phyloP scores from a whole-genome alignment of 208 protist species.

The Crithidia fasciculata region DNA sequence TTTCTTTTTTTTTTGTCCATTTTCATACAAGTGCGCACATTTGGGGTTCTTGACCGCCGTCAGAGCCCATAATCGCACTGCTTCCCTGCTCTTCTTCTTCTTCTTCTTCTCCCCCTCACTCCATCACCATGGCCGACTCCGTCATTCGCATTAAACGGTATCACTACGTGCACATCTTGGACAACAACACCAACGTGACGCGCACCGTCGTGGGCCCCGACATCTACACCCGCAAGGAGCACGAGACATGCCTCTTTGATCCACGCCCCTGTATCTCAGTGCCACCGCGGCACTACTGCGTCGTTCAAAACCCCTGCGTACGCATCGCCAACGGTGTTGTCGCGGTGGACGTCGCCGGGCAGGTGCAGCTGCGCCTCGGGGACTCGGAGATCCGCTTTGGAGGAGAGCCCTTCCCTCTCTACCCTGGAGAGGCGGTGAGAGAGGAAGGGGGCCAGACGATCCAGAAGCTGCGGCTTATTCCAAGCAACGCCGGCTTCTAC shows the following conservation, averaged over 20 bases:
- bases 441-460: conserved; percentile 39
- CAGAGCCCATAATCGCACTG: no score
- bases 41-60: no score
- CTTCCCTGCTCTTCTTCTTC: conserved; percentile 5
- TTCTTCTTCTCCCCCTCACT: conserved; percentile 11
- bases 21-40: no score
- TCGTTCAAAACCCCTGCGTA: conserved; percentile 73
- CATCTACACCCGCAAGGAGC: conserved; percentile 92
- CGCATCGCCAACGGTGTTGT: conserved; percentile 42
- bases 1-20: no score
- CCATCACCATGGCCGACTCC: conserved; percentile 33
- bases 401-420: conserved; percentile 93
- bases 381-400: conserved; percentile 92
- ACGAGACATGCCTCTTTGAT: conserved; percentile 92
- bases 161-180: conserved; percentile 94
- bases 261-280: conserved; percentile 78
- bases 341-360: conserved; percentile 61
- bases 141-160: conserved; percentile 92
- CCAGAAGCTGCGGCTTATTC: conserved; percentile 78
- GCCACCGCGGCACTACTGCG: conserved; percentile 72
- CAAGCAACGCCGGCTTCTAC: conserved; percentile 81
- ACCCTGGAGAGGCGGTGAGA: conserved; percentile 87
- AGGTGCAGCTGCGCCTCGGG: conserved; percentile 89
- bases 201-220: conserved; percentile 85
- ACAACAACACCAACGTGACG: conserved; percentile 94